phyloP scores from a whole-genome alignment of 148 eudicot species.

The Arctostaphylos glauca region DNA sequence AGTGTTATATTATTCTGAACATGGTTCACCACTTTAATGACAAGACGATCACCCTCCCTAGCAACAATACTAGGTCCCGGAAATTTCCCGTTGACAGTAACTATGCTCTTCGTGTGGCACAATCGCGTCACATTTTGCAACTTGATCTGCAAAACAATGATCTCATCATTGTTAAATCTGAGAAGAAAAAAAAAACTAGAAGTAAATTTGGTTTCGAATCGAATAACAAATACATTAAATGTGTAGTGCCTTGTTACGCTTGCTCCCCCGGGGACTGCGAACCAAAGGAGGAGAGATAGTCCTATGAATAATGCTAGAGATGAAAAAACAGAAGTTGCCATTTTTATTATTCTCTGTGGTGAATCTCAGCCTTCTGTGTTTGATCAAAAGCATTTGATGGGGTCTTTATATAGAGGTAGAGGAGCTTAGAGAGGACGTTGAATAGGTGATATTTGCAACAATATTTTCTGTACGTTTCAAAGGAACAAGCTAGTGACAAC shows the following conservation, averaged over 20 bases:
- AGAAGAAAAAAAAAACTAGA: background rate
- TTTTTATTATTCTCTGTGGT: background rate
- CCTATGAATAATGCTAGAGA: background rate
- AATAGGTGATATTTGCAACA: no score
- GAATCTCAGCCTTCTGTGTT: background rate
- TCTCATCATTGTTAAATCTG: background rate
- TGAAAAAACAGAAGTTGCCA: constrained; percentile 8
- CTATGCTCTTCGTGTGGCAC: constrained; percentile 56
- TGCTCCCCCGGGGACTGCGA: constrained; percentile 9
- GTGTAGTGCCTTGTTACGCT: constrained; percentile 32
- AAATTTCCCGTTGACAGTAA: constrained; percentile 49
- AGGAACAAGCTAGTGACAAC: background rate
- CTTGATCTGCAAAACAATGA: constrained; percentile 25
- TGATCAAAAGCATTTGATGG: background rate
- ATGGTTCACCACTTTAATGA: constrained; percentile 39
- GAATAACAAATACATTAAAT: constrained; percentile 24
- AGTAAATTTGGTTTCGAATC: background rate
- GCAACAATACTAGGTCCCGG: constrained; percentile 53
- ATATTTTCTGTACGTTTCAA: no score
- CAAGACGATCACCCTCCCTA: constrained; percentile 48
- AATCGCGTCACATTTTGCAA: constrained; percentile 48
- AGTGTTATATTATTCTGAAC: constrained; percentile 42
- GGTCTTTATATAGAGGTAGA: constrained; percentile 15
- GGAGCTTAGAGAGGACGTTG: background rate
- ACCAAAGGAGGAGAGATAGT: constrained; percentile 13